These are phyloP conservation scores for Tylopilus balloui DNA, from an alignment of 768 basidiomycete genomes.

Conservation along the genomic window DNA sequence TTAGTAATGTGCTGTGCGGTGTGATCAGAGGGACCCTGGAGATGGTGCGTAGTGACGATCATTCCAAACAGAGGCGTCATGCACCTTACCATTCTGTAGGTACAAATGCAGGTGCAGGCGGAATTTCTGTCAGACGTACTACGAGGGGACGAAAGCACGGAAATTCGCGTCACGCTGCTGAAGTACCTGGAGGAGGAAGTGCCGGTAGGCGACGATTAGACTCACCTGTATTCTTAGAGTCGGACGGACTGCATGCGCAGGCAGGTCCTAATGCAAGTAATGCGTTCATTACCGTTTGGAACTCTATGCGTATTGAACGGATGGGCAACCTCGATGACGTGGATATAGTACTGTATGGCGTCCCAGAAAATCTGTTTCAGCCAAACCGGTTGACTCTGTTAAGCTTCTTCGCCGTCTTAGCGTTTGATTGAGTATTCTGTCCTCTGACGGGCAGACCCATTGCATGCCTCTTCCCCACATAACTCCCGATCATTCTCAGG, in stretches of 20 bases:
- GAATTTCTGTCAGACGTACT: conserved; percentile 87
- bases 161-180: conserved; percentile 84
- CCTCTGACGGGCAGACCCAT: conserved; percentile 93
- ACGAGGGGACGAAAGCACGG: conserved; percentile 90
- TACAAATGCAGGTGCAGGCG: conserved; percentile 93
- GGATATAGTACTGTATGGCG: conserved; percentile 11
- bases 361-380: conserved; percentile 18
- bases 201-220: conserved; percentile 85
- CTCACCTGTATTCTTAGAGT: conserved; percentile 20
- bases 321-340: background rate
- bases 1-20: conserved; percentile 93
- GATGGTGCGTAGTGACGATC: conserved; percentile 62
- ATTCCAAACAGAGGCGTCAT: conserved; percentile 1
- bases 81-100: conserved; percentile 43
- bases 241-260: background rate
- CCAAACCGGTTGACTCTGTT: conserved; percentile 73
- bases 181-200: conserved; percentile 96
- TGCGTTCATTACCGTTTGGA: background rate
- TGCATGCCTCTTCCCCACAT: conserved; percentile 89
- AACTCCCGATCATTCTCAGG: conserved; percentile 90
- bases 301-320: background rate
- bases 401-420: conserved; percentile 84
- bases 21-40: conserved; percentile 90
- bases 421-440: conserved; percentile 89
- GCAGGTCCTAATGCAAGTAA: conserved; percentile 6